Percentiles rank a stretch among this genome's conserved stretches.
phyloP scores from a whole-genome alignment of 257 asterid species.

The Striga asiatica region DNA sequence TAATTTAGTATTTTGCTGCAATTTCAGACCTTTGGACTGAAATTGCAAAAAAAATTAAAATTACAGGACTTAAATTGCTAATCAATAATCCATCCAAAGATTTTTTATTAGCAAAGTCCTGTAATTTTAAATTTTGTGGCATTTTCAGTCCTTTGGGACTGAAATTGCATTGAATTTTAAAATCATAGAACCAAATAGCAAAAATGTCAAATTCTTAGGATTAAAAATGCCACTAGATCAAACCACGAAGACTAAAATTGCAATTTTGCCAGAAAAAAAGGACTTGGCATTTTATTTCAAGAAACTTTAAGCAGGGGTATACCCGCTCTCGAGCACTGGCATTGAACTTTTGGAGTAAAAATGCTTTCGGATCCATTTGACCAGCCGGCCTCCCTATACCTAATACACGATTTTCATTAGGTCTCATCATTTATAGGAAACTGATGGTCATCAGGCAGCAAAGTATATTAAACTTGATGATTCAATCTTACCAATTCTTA shows the following conservation, averaged over 20 bases:
- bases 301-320: slow-evolving; percentile 24
- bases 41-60: slow-evolving; percentile 32
- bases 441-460: slow-evolving; percentile 4
- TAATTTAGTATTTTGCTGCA: no score
- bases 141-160: no score
- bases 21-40: slow-evolving; percentile 97
- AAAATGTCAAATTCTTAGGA: no score
- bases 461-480: slow-evolving; percentile 8
- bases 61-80: slow-evolving; percentile 1
- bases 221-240: no score
- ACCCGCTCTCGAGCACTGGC: slow-evolving; percentile 73
- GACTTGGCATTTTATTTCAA: no score
- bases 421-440: slow-evolving; percentile 6
- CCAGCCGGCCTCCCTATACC: slow-evolving; percentile 96
- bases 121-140: no score
- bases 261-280: no score
- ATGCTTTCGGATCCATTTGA: slow-evolving; percentile 98
- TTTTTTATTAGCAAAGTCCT: no score
- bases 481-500: slow-evolving; percentile 70
- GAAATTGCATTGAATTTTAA: no score
- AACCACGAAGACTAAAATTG: no score
- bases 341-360: slow-evolving; percentile 78
- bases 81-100: slow-evolving; percentile 1
- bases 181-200: no score
- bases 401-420: slow-evolving; percentile 18